Percentiles rank a stretch among this genome's conserved stretches.
These are phyloP conservation scores for Acanthamoeba castellanii DNA, from an alignment of 208 protist species.

Conservation along the genomic window DNA sequence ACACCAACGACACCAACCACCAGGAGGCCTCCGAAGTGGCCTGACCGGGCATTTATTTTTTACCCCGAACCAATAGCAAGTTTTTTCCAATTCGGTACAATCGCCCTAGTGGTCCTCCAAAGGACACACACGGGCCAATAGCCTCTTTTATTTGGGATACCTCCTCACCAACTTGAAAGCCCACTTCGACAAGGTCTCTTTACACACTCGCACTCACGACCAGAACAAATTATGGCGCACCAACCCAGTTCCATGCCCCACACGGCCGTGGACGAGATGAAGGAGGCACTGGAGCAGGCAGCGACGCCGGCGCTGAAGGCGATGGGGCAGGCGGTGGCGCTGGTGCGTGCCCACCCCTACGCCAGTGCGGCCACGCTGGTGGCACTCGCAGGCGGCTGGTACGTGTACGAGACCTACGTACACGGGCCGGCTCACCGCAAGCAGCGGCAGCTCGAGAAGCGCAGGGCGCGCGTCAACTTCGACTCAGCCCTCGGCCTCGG, in stretches of 20 bases:
- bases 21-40: not conserved
- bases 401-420: not conserved
- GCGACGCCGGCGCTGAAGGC: too few species aligned
- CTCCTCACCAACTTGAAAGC: too few species aligned
- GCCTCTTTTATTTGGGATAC: too few species aligned
- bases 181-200: not conserved
- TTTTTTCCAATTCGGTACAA: not conserved
- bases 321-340: not conserved
- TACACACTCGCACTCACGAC: not conserved
- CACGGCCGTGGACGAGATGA: not conserved
- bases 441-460: not conserved
- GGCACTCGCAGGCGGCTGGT: not conserved
- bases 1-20: too few species aligned
- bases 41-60: not conserved
- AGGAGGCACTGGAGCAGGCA: too few species aligned
- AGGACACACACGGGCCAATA: too few species aligned
- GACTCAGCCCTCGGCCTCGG: constrained; percentile 9
- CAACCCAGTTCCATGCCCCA: not conserved
- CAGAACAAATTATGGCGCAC: not conserved
- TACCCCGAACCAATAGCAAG: not conserved
- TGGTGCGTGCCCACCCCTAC: not conserved
- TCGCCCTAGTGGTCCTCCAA: too few species aligned
- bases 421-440: not conserved
- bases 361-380: not conserved
- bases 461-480: not conserved